Evolutionary conservation across 352 stramenopile species (phyloP), one percentile per base, ranked within the genome.

Genomic region (Phytopythium chamaehyphon): DNA sequence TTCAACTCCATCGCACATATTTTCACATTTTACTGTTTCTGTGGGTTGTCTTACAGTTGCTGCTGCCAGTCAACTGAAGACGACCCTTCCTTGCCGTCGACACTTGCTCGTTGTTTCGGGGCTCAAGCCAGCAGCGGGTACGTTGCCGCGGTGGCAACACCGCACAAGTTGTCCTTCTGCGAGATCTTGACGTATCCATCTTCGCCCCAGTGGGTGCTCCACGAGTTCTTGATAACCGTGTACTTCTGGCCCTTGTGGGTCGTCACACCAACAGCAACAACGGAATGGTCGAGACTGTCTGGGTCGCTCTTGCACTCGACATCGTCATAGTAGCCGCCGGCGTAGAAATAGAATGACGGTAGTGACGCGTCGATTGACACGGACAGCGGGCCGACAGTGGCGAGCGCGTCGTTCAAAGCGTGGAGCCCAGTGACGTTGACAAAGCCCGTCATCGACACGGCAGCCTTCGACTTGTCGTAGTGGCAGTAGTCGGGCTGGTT

Each of bases 141-240:
- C 12, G 73, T 92, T 0, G 89, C 81, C 16, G 78, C 69, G 0
- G 85, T 98, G 40, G 96, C 83, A 40, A 99, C 93, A 18, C 96
- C 95, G 62, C 96, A 99, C 6, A 97, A 86, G 53, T 99, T 98
- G 53, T 95, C 65, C 53, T 95, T 93, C 61, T 96, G 87, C 33
- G 82, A 73, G 57, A 98, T 95, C 63, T 92, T 94, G 28, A 97
- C 64, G 74, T 97, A 97, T 31, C 90, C 90, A 36, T 95, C 69
- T 51, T 98, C 93, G 38, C 93, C 93, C 93, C 93, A 98, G 54
- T 92, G 78, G 33, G 76, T 94, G 62, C 84, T 95, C 93, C 93
- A 98, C 54, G 85, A 96, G 65, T 98, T 98, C 71, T 97, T 97
- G 46, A 98, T 86, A 57, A 98, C 71, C 47, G 88, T 98, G 69